These are phyloP conservation scores for Phytophthora fragariaefolia DNA, from an alignment of 352 stramenopile species.

Conservation along the genomic window DNA sequence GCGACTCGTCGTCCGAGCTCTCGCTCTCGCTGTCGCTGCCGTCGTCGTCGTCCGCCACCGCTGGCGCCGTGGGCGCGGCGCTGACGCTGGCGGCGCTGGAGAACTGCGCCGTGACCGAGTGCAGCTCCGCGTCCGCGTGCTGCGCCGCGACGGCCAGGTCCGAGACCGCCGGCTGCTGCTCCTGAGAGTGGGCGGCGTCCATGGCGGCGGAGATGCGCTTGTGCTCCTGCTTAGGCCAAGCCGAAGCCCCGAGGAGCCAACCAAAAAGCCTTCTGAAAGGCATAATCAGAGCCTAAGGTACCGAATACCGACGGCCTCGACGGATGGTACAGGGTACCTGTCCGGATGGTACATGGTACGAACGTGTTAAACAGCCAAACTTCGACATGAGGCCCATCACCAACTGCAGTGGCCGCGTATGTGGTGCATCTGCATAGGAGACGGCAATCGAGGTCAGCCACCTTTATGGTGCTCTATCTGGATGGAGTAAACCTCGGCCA, in stretches of 20 bases:
- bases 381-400: constrained; percentile 19
- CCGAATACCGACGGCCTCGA: background rate
- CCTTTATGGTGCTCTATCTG: too few relatives aligned
- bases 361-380: constrained; percentile 17
- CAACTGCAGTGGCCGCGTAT: too few relatives aligned
- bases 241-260: constrained; percentile 36
- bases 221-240: background rate
- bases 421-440: too few relatives aligned
- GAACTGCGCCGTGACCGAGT: constrained; percentile 54
- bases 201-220: constrained; percentile 3
- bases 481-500: constrained; percentile 17
- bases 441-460: background rate
- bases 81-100: constrained; percentile 31
- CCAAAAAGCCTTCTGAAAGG: constrained; percentile 24
- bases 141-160: constrained; percentile 63
- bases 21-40: constrained; percentile 33
- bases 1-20: constrained; percentile 21
- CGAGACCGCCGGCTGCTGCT: constrained; percentile 28
- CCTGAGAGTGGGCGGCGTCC: constrained; percentile 14
- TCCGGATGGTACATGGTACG: background rate
- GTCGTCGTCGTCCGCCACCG: constrained; percentile 8
- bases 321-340: background rate
- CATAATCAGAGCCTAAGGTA: background rate
- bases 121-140: constrained; percentile 61
- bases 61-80: constrained; percentile 4